Percentiles rank a stretch among this genome's conserved stretches.
These are phyloP conservation scores for Podospora bellae-mahoneyi DNA, from an alignment of 495 filamentous ascomycete species.

Conservation along the genomic window DNA sequence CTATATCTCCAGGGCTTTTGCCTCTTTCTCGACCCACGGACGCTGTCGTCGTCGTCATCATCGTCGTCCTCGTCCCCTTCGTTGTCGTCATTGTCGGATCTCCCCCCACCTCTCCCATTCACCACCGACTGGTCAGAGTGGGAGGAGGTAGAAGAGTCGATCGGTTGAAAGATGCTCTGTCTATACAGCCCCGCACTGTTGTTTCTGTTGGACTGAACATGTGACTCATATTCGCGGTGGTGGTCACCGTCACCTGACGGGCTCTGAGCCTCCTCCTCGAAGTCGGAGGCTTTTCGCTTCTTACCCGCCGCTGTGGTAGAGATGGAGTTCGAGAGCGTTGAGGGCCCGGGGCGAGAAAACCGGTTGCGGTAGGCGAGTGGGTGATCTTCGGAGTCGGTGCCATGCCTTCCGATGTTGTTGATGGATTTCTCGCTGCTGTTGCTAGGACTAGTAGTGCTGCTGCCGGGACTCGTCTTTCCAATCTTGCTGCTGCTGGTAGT, in stretches of 20 bases:
- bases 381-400: constrained; percentile 7
- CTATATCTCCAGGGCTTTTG: constrained; percentile 30
- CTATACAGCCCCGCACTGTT: constrained; percentile 9
- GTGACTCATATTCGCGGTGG: background rate
- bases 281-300: constrained; percentile 23
- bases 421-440: constrained; percentile 14
- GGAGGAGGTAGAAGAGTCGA: constrained; percentile 6
- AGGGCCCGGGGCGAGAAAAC: background rate
- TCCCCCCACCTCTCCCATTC: background rate
- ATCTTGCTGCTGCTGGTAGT: constrained; percentile 5
- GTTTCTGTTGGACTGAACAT: background rate
- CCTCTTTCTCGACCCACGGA: constrained; percentile 17
- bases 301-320: constrained; percentile 1
- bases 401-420: background rate
- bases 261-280: constrained; percentile 13
- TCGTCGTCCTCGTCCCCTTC: constrained; percentile 21
- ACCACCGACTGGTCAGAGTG: constrained; percentile 6
- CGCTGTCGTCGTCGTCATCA: constrained; percentile 17
- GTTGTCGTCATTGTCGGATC: background rate
- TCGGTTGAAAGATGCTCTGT: constrained; percentile 21
- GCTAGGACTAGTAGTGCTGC: constrained; percentile 8
- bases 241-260: background rate
- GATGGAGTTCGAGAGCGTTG: background rate
- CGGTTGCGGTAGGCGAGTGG: background rate
- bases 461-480: constrained; percentile 9